Conservation (phyloP, 257 asterid species). For the Paulownia fortunei region DNA sequence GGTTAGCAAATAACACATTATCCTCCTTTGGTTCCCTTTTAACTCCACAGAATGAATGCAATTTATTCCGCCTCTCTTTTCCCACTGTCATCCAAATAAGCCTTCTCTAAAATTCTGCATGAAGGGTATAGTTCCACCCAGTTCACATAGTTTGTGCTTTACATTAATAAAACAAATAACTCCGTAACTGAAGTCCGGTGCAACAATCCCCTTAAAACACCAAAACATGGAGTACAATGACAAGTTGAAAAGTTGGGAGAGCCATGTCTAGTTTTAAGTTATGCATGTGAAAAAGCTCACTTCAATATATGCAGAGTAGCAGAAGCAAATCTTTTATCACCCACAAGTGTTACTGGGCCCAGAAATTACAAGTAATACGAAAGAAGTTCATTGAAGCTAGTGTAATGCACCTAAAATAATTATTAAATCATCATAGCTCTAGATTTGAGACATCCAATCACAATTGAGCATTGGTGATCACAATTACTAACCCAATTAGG, state of each 20-base stretch:
- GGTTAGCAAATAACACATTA: neutral
- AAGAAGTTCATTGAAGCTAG: neutral
- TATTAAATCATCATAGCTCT: neutral
- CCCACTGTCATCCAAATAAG: conserved; percentile 3
- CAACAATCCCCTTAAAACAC: conserved; percentile 18
- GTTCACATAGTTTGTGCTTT: conserved; percentile 1
- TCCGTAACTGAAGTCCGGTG: neutral
- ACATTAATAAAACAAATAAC: conserved; percentile 10
- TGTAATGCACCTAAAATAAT: neutral
- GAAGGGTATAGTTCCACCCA: conserved; percentile 19
- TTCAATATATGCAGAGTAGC: neutral
- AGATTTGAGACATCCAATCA: neutral
- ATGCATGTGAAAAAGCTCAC: neutral
- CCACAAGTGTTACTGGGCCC: neutral
- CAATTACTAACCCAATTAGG: neutral
- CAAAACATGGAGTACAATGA: neutral
- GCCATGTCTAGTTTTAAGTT: neutral
- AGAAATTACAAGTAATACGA: neutral
- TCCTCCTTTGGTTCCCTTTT: neutral
- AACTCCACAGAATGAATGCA: conserved; percentile 15
- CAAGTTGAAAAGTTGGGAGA: neutral
- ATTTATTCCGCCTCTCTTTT: conserved; percentile 1
- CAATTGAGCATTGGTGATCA: neutral
- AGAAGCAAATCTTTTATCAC: neutral
- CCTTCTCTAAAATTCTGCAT: neutral